Percentiles rank a stretch among this genome's conserved stretches.
Evolutionary conservation across 139 green algal species (phyloP).

Genomic region (Nannochloris sp.): DNA sequence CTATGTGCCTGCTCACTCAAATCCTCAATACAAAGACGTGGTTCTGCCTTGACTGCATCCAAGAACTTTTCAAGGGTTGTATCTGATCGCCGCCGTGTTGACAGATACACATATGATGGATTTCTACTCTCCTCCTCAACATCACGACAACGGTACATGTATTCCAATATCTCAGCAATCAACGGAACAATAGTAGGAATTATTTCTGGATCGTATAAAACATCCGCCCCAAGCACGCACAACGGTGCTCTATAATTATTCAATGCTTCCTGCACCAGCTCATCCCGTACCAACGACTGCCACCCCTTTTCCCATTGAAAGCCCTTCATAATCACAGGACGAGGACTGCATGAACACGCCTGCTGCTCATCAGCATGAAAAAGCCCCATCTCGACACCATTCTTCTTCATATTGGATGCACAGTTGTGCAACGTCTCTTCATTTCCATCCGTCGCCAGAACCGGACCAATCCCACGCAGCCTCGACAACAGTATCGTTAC

Average conservation of each 20-base stretch:
- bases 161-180: conserved; percentile 14
- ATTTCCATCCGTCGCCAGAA: conserved; percentile 61
- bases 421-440: conserved; percentile 50
- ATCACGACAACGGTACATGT: conserved; percentile 8
- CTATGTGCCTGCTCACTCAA: too few relatives aligned
- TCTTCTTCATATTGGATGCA: conserved; percentile 49
- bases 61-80: neutral
- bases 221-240: conserved; percentile 33
- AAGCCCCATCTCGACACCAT: conserved; percentile 26
- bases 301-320: conserved; percentile 13
- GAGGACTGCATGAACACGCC: too few relatives aligned
- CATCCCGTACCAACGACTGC: conserved; percentile 1
- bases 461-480: neutral
- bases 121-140: conserved; percentile 14
- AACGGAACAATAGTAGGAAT: conserved; percentile 18
- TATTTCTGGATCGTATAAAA: conserved; percentile 56
- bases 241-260: neutral
- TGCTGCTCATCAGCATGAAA: neutral
- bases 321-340: neutral
- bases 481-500: conserved; percentile 26
- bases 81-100: neutral
- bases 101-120: conserved; percentile 9
- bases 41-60: neutral
- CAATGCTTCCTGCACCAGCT: neutral
- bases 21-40: neutral